Evolutionary conservation across 331 rosid genomes (phyloP).

Genomic region (Prunus yedoensis): DNA sequence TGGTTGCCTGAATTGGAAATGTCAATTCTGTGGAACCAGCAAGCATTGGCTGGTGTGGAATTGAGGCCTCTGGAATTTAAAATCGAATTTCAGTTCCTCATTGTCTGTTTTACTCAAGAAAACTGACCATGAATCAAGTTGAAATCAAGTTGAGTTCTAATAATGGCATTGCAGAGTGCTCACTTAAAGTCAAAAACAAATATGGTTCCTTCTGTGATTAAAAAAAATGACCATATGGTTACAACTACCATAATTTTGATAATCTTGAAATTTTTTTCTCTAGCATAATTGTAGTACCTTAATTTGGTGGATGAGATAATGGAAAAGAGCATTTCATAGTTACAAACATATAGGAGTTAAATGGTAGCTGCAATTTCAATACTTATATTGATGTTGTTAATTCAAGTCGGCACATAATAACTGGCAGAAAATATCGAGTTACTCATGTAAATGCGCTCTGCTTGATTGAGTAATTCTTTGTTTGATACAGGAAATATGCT

Average conservation of each 20-base stretch:
- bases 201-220: not conserved
- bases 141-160: not conserved
- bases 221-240: not conserved
- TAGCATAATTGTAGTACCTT: not conserved
- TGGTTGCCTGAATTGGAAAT: not conserved
- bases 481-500: slow-evolving; percentile 34
- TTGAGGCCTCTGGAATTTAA: not conserved
- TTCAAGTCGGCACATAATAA: not conserved
- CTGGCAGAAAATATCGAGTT: not conserved
- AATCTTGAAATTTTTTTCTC: not conserved
- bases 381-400: not conserved
- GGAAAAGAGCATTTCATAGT: not conserved
- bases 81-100: not conserved
- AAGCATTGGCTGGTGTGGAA: not conserved
- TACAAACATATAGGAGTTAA: not conserved
- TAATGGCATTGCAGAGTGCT: not conserved
- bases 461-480: slow-evolving; percentile 1
- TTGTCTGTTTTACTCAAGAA: not conserved
- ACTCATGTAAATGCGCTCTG: not conserved
- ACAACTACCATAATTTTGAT: not conserved
- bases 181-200: not conserved
- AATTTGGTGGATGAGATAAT: not conserved
- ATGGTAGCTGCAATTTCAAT: not conserved
- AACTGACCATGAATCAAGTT: not conserved
- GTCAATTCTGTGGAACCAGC: not conserved